Conservation (phyloP, 1,284 basidiomycete genomes). For the Kwoniella shivajii region DNA sequence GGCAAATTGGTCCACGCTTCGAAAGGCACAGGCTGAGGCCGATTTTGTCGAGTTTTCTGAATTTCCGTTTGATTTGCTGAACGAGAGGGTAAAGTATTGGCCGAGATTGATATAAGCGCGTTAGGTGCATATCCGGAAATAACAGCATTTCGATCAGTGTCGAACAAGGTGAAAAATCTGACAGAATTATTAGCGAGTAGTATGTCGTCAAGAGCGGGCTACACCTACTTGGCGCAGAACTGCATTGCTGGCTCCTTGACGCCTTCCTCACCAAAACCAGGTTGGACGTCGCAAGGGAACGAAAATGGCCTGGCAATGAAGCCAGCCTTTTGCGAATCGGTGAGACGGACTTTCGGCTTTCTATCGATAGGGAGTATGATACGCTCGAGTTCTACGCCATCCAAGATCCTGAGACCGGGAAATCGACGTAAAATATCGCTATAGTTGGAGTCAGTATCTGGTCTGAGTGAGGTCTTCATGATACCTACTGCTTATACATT, state of each 20-base stretch:
- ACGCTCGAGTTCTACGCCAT: conserved; percentile 58
- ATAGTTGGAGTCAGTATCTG: conserved; percentile 6
- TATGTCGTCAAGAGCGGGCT: neutral
- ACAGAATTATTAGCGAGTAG: neutral
- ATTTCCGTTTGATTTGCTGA: conserved; percentile 32
- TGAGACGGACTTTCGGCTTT: conserved; percentile 39
- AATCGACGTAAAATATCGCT: conserved; percentile 52
- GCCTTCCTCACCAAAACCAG: conserved; percentile 37
- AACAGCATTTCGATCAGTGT: conserved; percentile 70
- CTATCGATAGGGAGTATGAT: conserved; percentile 49
- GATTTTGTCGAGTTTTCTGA: conserved; percentile 58
- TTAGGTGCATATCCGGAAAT: conserved; percentile 75
- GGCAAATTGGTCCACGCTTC: conserved; percentile 66
- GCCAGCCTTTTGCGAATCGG: conserved; percentile 31
- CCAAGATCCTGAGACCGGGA: conserved; percentile 51
- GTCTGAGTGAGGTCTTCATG: too few relatives aligned
- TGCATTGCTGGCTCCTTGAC: conserved; percentile 52
- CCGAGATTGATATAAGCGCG: conserved; percentile 85
- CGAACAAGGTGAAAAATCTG: conserved; percentile 84
- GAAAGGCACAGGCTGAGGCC: conserved; percentile 76
- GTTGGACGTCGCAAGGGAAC: conserved; percentile 46
- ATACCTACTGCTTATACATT: conserved; percentile 45
- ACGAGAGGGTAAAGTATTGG: conserved; percentile 79
- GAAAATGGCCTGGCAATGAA: conserved; percentile 39
- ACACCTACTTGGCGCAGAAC: conserved; percentile 52